These are phyloP conservation scores for Calonectria ilicicola DNA, from an alignment of 2,329 filamentous ascomycete species.

Conservation along the genomic window DNA sequence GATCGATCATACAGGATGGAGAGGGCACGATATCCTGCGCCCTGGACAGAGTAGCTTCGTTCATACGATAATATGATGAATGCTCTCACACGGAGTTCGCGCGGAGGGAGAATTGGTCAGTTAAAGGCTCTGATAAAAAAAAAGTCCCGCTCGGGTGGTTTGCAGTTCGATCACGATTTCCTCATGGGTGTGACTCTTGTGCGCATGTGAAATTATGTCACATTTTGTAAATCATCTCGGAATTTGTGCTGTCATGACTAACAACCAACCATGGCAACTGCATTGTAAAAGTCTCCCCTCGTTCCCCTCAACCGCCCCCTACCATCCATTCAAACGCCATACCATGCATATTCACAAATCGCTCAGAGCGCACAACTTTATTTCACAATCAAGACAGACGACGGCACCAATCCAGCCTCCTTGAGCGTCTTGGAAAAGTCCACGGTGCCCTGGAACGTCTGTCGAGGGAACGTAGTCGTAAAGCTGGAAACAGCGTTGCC, in stretches of 20 bases:
- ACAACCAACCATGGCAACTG: neutral
- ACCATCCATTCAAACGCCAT: constrained; percentile 31
- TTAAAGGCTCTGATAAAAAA: constrained; percentile 54
- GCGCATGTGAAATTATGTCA: constrained; percentile 15
- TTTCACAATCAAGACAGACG: constrained; percentile 86
- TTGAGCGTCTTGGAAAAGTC: constrained; percentile 94
- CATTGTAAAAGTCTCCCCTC: constrained; percentile 7
- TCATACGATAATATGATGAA: constrained; percentile 58
- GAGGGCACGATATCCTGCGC: constrained; percentile 60
- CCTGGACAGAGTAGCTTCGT: constrained; percentile 59
- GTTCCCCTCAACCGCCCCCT: neutral
- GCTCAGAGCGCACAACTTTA: constrained; percentile 45
- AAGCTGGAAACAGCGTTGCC: constrained; percentile 81
- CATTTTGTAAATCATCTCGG: constrained; percentile 23
- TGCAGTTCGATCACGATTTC: constrained; percentile 39
- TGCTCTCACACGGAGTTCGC: constrained; percentile 57
- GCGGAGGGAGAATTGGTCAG: constrained; percentile 52
- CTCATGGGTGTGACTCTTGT: constrained; percentile 25
- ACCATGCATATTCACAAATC: constrained; percentile 30
- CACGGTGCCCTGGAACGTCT: constrained; percentile 75
- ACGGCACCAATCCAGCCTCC: constrained; percentile 91
- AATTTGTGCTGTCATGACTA: constrained; percentile 6
- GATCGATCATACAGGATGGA: constrained; percentile 65
- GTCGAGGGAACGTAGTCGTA: constrained; percentile 87
- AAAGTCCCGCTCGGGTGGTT: constrained; percentile 48